These are phyloP conservation scores for Mycena haematopus DNA, from an alignment of 768 basidiomycete species.

Conservation along the genomic window DNA sequence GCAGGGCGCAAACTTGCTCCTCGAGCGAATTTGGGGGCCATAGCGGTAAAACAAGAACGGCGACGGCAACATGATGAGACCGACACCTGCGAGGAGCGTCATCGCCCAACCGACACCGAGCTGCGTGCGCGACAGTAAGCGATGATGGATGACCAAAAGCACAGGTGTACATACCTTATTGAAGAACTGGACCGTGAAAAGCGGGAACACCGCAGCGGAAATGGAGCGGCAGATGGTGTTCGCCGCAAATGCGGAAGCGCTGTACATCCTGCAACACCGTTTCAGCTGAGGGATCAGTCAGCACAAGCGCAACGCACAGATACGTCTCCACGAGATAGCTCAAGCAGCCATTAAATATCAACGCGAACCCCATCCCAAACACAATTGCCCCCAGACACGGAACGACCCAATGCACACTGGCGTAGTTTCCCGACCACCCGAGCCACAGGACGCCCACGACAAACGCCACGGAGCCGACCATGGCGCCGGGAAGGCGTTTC, in stretches of 20 bases:
- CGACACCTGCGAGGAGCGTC: too few species aligned
- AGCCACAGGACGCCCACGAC: slow-evolving; percentile 54
- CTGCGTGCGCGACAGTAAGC: too few species aligned
- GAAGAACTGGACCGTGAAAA: not conserved
- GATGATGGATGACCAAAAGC: too few species aligned
- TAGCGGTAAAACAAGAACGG: too few species aligned
- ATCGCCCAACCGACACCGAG: too few species aligned
- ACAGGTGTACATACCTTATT: not conserved
- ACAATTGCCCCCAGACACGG: slow-evolving; percentile 58
- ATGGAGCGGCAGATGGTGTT: slow-evolving; percentile 65
- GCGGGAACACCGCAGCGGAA: slow-evolving; percentile 39
- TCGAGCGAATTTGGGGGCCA: too few species aligned
- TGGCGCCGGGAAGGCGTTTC: slow-evolving; percentile 57
- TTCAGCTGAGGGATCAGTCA: not conserved
- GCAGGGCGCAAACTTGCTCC: too few species aligned
- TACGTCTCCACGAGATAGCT: slow-evolving; percentile 39
- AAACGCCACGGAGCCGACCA: slow-evolving; percentile 61
- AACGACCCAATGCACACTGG: slow-evolving; percentile 62
- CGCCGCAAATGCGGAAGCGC: slow-evolving; percentile 68
- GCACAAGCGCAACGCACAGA: slow-evolving; percentile 36
- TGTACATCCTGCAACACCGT: slow-evolving; percentile 47
- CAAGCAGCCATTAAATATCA: slow-evolving; percentile 70
- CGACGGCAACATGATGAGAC: too few species aligned
- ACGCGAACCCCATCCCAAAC: slow-evolving; percentile 53
- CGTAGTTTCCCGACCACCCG: slow-evolving; percentile 50